Base-by-base conservation (phyloP, 192 early-diverging fungal genomes). In the Kappamyces sp. region DNA sequence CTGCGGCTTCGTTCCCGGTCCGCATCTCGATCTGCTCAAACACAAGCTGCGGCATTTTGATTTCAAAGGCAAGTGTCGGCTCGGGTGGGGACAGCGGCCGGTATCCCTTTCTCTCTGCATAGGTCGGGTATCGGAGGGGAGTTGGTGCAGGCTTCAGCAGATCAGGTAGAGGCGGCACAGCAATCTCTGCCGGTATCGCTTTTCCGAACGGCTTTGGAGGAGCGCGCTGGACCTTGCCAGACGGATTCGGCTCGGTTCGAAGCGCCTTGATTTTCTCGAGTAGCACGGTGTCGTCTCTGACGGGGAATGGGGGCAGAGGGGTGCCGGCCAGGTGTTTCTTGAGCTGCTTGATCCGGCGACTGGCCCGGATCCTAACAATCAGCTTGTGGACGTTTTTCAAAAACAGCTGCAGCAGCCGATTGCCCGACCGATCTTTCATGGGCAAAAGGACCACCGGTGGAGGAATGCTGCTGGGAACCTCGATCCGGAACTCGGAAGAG, bases 21-120 rank as follows among this genome's bases (percentile, higher is more conserved):
- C 23, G 23, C 23, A 23, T 23, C 23, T 23, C 23, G 23, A 23
- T 23, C 23, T 23, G 23, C 23, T 23, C 23, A 23, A 23, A 23
- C 23, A 23, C 23, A 23, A 23, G 23, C 23, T 23, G 23, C 23
- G 23, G 23, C 23, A 23, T 23, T 23, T 23, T 23, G 23, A 23
- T 23, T 23, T 23, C 23, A 23, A 23, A 23, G 23, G 23, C 23
- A 23, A 23, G 23, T 23, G 23, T 23, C 23, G 23, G 23, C 23
- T 23, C 23, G 23, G 23, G 23, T 23, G 23, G 23, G 23, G 23
- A 23, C 23, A 23, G 23, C 32, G 55, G 55, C 2, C 47, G 55
- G 15, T 35, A 57, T 0, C 55, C 55, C 10, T 44, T 57, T 40
- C 47, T 57, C 32, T 57, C 55, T 44, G 39, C 23, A 41, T 35